Evolutionary conservation across 768 basidiomycete genomes (phyloP), one percentile per base, ranked within the genome.

Genomic region (Tulasnella sp.): DNA sequence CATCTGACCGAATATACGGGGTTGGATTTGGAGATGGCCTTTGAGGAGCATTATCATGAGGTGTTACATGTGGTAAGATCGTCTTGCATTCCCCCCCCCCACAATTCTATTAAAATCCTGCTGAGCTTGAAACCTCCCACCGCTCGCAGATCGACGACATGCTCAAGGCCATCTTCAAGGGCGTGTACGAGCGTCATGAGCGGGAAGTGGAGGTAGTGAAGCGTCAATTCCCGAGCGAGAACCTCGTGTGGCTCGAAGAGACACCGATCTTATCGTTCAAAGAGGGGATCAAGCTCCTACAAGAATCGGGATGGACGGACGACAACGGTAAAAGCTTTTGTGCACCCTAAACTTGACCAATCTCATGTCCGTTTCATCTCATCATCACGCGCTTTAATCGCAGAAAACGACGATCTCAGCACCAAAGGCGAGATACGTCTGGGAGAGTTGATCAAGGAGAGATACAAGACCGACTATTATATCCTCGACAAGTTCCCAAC

Each of bases 401-500:
- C 11, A 48, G 51, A 53, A 30, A 27, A 24, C 11, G 51, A 53
- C 22, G 51, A 53, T 27, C 51, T 53, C 5, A 92, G 90, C 75
- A 99, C 94, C 19, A 85, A 87, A 69, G 92, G 92, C 69, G 94
- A 99, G 73, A 93, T 87, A 74, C 79, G 86, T 61, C 83, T 99
- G 34, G 94, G 94, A 24, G 75, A 84, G 49, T 74, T 98, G 57
- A 82, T 99, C 66, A 90, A 85, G 69, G 84, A 81, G 53, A 96
- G 94, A 73, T 93, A 94, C 70, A 83, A 91, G 66, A 97, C 90
- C 48, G 94, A 99, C 72, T 99, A 96, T 75, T 99, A 87, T 74
- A 97, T 98, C 71, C 84, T 99, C 65, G 94, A 99, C 78, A 99
- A 98, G 73, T 99, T 98, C 80, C 93, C 94, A 3, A 78, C 92